A percentile compares a stretch with the other conserved stretches of the same genome.
Conservation (phyloP, 768 basidiomycete genomes). For the Suillus placidus region DNA sequence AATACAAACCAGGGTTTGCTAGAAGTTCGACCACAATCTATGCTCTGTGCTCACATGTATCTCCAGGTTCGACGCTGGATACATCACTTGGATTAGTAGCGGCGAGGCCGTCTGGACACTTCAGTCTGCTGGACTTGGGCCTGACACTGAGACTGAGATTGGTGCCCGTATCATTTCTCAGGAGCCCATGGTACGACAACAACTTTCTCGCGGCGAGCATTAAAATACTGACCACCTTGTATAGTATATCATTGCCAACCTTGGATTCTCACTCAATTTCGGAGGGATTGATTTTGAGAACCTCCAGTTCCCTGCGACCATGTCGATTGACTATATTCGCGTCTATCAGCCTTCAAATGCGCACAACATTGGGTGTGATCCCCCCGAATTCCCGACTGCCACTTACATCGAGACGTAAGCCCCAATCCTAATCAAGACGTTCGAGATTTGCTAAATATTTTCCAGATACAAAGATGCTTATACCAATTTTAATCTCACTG, state of each 20-base stretch:
- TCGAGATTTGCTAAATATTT: background rate
- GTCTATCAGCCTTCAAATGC: constrained; percentile 62
- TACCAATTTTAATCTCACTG: constrained; percentile 46
- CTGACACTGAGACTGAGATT: constrained; percentile 56
- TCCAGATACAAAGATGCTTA: constrained; percentile 47
- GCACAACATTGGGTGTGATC: constrained; percentile 69
- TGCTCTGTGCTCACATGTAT: background rate
- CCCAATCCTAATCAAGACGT: background rate
- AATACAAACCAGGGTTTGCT: constrained; percentile 48
- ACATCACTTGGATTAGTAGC: constrained; percentile 73
- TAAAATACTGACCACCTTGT: constrained; percentile 2
- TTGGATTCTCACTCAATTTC: constrained; percentile 72
- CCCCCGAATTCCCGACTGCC: constrained; percentile 69
- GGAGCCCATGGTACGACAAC: constrained; percentile 65
- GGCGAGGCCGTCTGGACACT: constrained; percentile 60
- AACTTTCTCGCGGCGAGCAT: background rate
- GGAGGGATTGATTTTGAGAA: constrained; percentile 62
- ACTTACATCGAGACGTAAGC: constrained; percentile 74
- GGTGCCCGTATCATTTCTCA: constrained; percentile 59
- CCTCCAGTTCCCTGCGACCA: constrained; percentile 55
- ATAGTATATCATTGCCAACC: constrained; percentile 70
- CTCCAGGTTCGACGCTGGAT: constrained; percentile 50
- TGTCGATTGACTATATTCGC: constrained; percentile 82
- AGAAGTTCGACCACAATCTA: too few relatives aligned
- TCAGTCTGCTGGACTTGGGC: constrained; percentile 47